Evolutionary conservation across 148 eudicot genomes (phyloP), one percentile per base, ranked within the genome.

Genomic region (Amaranthus palmeri): DNA sequence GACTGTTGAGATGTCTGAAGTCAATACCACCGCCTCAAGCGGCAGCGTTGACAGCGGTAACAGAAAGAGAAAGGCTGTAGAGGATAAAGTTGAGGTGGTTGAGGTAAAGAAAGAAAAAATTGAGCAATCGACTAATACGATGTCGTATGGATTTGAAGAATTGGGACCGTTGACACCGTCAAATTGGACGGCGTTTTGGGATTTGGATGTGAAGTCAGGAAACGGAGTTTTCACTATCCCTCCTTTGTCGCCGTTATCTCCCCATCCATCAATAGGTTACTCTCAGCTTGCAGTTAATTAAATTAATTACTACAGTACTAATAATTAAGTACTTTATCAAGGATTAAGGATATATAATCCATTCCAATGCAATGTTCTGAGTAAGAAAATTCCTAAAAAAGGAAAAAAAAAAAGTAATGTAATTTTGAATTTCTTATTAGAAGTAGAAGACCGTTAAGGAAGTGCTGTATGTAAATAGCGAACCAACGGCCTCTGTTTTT

Each of bases 201-300:
- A 80, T 41, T 58, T 82, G n/a, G 81, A 84, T 4, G 78, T 59
- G 12, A 77, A 75, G 69, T 67, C 78, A 61, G 53, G 55, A 17
- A 75, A 71, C 4, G 73, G 78, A 2, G 66, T 81, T 4, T 84
- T 82, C 65, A 78, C 54, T 17, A 62, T 80, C 6, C 84, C 87
- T 51, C 75, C 75, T 1, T 59, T 81, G 40, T 81, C 89, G 67
- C 89, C 89, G 82, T 86, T 84, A 79, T 83, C 88, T 70, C 83
- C 87, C 5, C 86, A 83, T 43, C 79, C 86, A 11, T 12, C 76
- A 12, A 61, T 81, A 4, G 85, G 80, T 0, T 86, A 49, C 59
- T 41, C 83, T 3, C 85, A 81, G 52, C 64, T 84, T 10, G 72
- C 83, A 1, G 89, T 83, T 0, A 79, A 72, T 73, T 83, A 25